These are phyloP conservation scores for Epichloe gansuensis DNA, from an alignment of 2,329 filamentous ascomycete species.

Conservation along the genomic window DNA sequence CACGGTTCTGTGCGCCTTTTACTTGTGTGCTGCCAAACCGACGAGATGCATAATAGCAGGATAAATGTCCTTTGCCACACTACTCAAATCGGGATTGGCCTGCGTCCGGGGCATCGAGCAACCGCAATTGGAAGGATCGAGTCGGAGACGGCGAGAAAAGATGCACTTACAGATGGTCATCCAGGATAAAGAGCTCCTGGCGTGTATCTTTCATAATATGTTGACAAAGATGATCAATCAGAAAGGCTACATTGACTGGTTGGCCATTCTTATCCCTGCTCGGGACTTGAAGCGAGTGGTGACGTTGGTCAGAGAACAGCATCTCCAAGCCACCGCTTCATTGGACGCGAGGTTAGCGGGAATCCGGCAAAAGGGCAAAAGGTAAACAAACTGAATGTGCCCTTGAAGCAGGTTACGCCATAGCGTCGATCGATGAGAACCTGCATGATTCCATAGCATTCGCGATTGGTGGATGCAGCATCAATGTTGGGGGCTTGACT, in stretches of 20 bases:
- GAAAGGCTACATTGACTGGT: slow-evolving; percentile 55
- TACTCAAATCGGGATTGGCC: neutral
- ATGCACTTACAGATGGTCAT: slow-evolving; percentile 67
- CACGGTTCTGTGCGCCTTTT: neutral
- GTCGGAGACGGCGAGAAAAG: slow-evolving; percentile 4
- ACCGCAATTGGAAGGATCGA: neutral
- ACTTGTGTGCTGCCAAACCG: neutral
- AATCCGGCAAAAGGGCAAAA: neutral
- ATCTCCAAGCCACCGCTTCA: slow-evolving; percentile 81
- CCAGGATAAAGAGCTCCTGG: slow-evolving; percentile 80
- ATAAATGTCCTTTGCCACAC: neutral
- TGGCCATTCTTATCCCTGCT: slow-evolving; percentile 43
- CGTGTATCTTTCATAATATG: slow-evolving; percentile 75
- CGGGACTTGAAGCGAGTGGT: slow-evolving; percentile 59
- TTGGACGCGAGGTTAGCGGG: neutral
- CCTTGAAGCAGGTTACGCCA: neutral
- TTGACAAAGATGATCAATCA: slow-evolving; percentile 68
- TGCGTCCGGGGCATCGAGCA: neutral
- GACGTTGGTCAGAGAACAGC: slow-evolving; percentile 74
- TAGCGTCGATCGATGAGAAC: neutral
- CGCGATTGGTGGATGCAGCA: slow-evolving; percentile 1
- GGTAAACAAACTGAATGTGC: neutral
- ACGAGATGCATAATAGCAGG: neutral
- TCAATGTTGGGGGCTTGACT: neutral
- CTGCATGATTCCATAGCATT: neutral